Base-by-base conservation (phyloP, 1,139 yeast species). In the Sugiyamaella neomexicana region DNA sequence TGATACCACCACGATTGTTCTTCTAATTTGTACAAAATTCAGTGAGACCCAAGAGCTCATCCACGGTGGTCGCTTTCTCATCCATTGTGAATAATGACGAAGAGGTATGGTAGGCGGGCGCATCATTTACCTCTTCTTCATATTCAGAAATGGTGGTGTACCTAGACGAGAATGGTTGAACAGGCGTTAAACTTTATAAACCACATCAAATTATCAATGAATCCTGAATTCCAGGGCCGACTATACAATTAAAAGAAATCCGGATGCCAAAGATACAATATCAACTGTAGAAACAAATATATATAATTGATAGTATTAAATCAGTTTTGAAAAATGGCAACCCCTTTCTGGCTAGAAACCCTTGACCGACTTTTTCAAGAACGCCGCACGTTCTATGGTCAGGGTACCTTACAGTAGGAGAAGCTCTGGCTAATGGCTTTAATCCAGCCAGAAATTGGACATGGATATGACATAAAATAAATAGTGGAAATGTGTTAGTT, bases 1-100 rank as follows among this genome's bases (percentile, higher is more conserved):
- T 5, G 44, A 40, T 8, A 44, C 16, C 13, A 44, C 17, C 13
- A 44, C 17, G 12, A 44, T 25, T 32, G 32, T 44, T 9, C 15
- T n/a, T 12, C 48, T 32, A 10, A 17, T n/a, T 34, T 29, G 31
- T 4, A 38, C 5, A 16, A 29, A 9, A 38, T 7, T 16, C 25
- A 15, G 5, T 38, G 39, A 46, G 6, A 40, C 16, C 25, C 23
- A 40, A 29, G 12, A 13, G 27, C n/a, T 2, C 13, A 8, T 13
- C 40, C 20, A 12, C 43, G 44, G 44, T 29, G 50, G 51, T 20
- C 40, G 25, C 20, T 31, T 38, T 36, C 45, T 39, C 31, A 40
- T 39, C 51, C 51, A 47, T 29, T 39, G 45, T 39, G 51, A 47
- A 47, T 47, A 47, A 40, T 37, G 31, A n/a, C 45, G 45, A 39